These are phyloP conservation scores for Arabidopsis hybrid DNA, from an alignment of 441 rosid genomes.

Conservation along the genomic window DNA sequence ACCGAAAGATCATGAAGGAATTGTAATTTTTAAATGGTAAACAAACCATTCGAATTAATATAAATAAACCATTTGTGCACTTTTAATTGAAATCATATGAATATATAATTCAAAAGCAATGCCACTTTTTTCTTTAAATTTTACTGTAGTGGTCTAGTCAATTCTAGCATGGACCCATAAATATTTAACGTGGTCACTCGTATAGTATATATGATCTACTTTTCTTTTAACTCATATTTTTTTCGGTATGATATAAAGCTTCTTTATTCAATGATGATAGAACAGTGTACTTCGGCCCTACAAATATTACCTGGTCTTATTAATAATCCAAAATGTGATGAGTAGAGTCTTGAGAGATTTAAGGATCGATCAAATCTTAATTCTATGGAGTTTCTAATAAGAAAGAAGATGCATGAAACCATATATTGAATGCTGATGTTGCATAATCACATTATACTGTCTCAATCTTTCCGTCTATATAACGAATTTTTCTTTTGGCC, in stretches of 20 bases:
- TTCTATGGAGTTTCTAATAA: constrained; percentile 12
- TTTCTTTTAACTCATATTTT: constrained; percentile 34
- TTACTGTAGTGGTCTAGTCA: constrained; percentile 47
- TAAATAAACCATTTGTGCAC: constrained; percentile 32
- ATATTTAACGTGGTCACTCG: constrained; percentile 45
- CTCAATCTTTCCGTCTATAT: background rate
- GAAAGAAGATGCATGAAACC: constrained; percentile 6
- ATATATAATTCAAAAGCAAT: constrained; percentile 36
- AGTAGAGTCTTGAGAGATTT: constrained; percentile 23
- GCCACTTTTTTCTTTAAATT: constrained; percentile 38
- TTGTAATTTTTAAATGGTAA: constrained; percentile 9
- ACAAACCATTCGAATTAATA: constrained; percentile 11
- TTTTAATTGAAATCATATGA: constrained; percentile 32
- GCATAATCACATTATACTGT: constrained; percentile 1
- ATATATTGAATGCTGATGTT: background rate
- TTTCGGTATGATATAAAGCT: constrained; percentile 36
- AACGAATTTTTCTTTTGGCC: background rate
- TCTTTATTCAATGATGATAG: constrained; percentile 39
- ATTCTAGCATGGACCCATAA: constrained; percentile 48
- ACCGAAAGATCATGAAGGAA: constrained; percentile 11
- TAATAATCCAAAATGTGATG: constrained; percentile 29
- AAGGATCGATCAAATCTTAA: constrained; percentile 35
- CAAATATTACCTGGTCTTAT: constrained; percentile 33
- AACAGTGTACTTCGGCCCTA: constrained; percentile 40
- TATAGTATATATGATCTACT: constrained; percentile 44